A percentile compares a stretch with the other conserved stretches of the same genome.
Conservation (phyloP, 331 rosid genomes). For the Cydonia oblonga region DNA sequence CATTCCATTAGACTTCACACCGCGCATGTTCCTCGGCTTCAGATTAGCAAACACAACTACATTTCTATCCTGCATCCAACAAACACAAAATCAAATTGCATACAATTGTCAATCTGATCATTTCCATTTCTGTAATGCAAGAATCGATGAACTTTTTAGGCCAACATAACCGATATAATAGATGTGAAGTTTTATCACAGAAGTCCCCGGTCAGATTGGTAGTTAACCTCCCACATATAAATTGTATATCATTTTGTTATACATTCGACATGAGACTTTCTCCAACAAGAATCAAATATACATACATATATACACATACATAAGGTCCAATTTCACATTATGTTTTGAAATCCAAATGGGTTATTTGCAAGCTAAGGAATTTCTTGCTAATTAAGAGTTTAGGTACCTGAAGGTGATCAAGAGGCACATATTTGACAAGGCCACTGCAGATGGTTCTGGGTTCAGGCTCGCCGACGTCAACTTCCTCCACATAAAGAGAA, state of each 20-base stretch:
- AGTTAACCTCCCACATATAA: not conserved
- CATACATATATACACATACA: not conserved
- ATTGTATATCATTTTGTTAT: too few species aligned
- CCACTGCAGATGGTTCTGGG: slow-evolving; percentile 92
- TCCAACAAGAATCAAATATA: not conserved
- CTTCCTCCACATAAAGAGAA: slow-evolving; percentile 79
- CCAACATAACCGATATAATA: not conserved
- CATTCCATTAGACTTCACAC: slow-evolving; percentile 86
- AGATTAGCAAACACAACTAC: slow-evolving; percentile 77
- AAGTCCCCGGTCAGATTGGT: not conserved
- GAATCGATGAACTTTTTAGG: not conserved
- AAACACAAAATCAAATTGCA: not conserved
- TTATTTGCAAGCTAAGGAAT: not conserved
- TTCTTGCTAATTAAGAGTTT: not conserved
- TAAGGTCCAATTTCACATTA: not conserved
- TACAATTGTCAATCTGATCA: not conserved
- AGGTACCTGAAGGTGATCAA: slow-evolving; percentile 62
- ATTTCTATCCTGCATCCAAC: slow-evolving; percentile 38
- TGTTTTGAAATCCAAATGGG: not conserved
- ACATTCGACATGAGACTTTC: not conserved
- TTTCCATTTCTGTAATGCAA: not conserved
- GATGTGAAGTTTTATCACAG: not conserved
- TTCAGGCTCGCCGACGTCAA: slow-evolving; percentile 74
- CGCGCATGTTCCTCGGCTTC: slow-evolving; percentile 95
- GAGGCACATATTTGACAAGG: slow-evolving; percentile 68